phyloP scores from a whole-genome alignment of 176 grass and related monocot species.

The Dactylis glomerata region DNA sequence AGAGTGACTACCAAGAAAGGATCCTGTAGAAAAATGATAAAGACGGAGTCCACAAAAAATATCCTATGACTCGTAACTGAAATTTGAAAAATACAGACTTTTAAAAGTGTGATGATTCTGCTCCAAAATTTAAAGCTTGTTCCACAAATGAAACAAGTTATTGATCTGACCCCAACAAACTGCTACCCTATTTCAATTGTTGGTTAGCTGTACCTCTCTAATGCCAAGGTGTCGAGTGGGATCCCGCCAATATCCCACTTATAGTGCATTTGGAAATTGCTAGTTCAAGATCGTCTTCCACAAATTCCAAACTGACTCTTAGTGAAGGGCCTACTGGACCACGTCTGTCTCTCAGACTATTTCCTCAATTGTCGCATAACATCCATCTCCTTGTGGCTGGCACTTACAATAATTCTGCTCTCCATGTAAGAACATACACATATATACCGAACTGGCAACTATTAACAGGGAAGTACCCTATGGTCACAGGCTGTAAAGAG shows the following conservation, averaged over 20 bases:
- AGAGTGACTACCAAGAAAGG: not conserved
- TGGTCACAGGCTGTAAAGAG: conserved; percentile 7
- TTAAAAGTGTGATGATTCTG: not conserved
- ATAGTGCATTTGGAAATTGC: too few species aligned
- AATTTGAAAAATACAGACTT: not conserved
- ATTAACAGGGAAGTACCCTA: not conserved
- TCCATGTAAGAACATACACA: conserved; percentile 17
- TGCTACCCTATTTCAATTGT: not conserved
- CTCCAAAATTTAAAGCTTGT: not conserved
- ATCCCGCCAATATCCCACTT: too few species aligned
- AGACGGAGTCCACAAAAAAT: not conserved
- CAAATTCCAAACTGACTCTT: conserved; percentile 2
- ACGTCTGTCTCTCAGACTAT: conserved; percentile 12
- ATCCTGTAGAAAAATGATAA: not conserved
- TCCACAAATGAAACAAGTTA: not conserved
- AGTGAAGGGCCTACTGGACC: not conserved
- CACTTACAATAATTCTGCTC: conserved; percentile 5
- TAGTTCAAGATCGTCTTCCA: conserved; percentile 8
- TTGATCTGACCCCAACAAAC: not conserved
- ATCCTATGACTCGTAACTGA: not conserved
- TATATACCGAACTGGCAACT: not conserved
- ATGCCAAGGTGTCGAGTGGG: too few species aligned
- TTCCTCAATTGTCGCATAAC: not conserved
- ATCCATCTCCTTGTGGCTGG: not conserved
- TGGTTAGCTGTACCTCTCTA: conserved; percentile 17